Conservation (phyloP, 257 asterid species). For the Dorcoceras hygrometricum region DNA sequence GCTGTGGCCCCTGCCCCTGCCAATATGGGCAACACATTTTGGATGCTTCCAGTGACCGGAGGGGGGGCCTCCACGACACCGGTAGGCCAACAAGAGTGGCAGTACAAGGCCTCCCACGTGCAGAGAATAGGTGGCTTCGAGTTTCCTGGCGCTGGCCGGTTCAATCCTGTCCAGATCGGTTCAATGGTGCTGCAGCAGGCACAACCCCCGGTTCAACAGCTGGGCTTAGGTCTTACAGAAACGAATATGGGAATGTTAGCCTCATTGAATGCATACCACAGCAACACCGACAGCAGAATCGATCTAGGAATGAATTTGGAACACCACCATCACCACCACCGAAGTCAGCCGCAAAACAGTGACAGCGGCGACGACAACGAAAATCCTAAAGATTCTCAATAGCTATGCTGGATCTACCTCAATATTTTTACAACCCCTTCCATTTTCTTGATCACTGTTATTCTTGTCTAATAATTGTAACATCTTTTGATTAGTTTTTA, state of each 20-base stretch:
- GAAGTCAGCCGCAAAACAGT: slow-evolving; percentile 48
- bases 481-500: too few species aligned
- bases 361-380: slow-evolving; percentile 70
- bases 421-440: background rate
- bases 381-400: slow-evolving; percentile 56
- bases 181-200: slow-evolving; percentile 53
- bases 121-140: slow-evolving; percentile 57
- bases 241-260: slow-evolving; percentile 64
- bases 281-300: slow-evolving; percentile 33
- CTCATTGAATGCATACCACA: slow-evolving; percentile 44
- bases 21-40: slow-evolving; percentile 55
- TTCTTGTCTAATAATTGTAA: background rate
- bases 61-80: slow-evolving; percentile 30
- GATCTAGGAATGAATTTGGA: slow-evolving; percentile 69
- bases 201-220: slow-evolving; percentile 42
- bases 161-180: slow-evolving; percentile 54
- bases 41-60: slow-evolving; percentile 65
- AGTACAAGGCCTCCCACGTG: slow-evolving; percentile 41
- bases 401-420: slow-evolving; percentile 1
- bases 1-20: slow-evolving; percentile 62
- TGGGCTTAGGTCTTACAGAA: slow-evolving; percentile 54
- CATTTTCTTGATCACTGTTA: background rate
- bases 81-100: slow-evolving; percentile 56
- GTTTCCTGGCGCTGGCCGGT: slow-evolving; percentile 48
- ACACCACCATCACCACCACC: slow-evolving; percentile 43